phyloP scores from a whole-genome alignment of 805 yeast genomes.

The Saturnispora saitoi region DNA sequence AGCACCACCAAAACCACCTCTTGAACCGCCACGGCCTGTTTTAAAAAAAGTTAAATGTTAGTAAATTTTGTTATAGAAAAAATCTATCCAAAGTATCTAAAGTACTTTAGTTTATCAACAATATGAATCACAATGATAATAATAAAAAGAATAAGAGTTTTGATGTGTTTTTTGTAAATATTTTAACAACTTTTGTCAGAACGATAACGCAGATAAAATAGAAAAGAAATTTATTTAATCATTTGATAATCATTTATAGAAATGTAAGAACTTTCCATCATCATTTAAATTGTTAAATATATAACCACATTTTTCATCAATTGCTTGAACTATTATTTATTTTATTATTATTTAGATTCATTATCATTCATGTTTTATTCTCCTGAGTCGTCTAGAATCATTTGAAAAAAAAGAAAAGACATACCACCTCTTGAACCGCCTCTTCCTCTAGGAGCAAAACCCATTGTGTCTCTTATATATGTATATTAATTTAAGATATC shows the following conservation, averaged over 20 bases:
- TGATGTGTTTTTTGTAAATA: too few species aligned
- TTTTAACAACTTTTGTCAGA: background rate
- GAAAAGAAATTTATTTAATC: constrained; percentile 1
- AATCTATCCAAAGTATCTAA: too few species aligned
- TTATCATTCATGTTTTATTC: too few species aligned
- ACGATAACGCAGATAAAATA: constrained; percentile 11
- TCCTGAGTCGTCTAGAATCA: too few species aligned
- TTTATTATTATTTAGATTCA: background rate
- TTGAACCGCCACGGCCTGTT: constrained; percentile 25
- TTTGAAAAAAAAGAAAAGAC: background rate
- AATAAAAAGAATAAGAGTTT: background rate
- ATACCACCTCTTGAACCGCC: constrained; percentile 42
- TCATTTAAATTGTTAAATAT: background rate
- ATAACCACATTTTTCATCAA: background rate
- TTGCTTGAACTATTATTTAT: background rate
- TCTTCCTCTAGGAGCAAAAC: constrained; percentile 39
- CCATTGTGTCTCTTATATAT: constrained; percentile 40
- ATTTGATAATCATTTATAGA: constrained; percentile 4
- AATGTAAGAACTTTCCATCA: constrained; percentile 1
- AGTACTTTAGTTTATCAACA: background rate
- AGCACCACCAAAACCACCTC: constrained; percentile 29
- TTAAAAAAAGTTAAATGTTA: constrained; percentile 1
- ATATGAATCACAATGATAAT: background rate
- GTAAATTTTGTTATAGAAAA: too few species aligned
- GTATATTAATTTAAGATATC: background rate